These are phyloP conservation scores for Podila epicladia DNA, from an alignment of 192 early-diverging fungal species.

Conservation along the genomic window DNA sequence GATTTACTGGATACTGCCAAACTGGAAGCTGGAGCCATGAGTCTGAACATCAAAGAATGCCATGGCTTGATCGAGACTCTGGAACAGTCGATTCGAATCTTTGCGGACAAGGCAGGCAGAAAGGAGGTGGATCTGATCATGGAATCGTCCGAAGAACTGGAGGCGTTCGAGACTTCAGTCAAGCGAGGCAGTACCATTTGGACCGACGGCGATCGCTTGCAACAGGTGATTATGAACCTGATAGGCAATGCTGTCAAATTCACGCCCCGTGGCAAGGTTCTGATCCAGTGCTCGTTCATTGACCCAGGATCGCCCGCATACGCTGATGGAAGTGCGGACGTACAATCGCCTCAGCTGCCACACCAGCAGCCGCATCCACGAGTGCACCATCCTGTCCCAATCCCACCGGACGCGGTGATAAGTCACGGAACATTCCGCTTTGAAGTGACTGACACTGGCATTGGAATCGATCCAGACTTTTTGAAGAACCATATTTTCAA, in stretches of 20 bases:
- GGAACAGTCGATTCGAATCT: constrained; percentile 51
- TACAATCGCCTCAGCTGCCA: not conserved
- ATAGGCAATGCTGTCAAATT: constrained; percentile 67
- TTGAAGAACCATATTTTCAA: constrained; percentile 71
- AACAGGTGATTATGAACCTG: constrained; percentile 61
- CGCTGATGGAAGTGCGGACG: too few species aligned
- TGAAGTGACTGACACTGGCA: constrained; percentile 77
- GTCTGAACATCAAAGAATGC: constrained; percentile 52
- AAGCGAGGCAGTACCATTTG: constrained; percentile 32
- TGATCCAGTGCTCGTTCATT: constrained; percentile 12
- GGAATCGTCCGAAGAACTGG: constrained; percentile 57
- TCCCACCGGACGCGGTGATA: constrained; percentile 26
- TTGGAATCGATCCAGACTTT: constrained; percentile 76
- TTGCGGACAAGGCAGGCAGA: constrained; percentile 45
- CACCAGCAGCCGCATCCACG: constrained; percentile 7
- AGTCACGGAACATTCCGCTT: constrained; percentile 58
- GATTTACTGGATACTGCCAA: constrained; percentile 54
- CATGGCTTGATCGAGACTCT: constrained; percentile 52
- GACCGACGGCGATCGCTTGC: constrained; percentile 32
- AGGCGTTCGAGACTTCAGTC: constrained; percentile 41
- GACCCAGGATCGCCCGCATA: too few species aligned
- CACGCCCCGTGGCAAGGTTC: constrained; percentile 52
- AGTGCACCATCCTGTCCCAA: not conserved
- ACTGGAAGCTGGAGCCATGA: constrained; percentile 52
- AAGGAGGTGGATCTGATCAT: constrained; percentile 57